A percentile compares a stretch with the other conserved stretches of the same genome.
Evolutionary conservation across 805 yeast genomes (phyloP).

Genomic region (Candida pseudofarinosa): DNA sequence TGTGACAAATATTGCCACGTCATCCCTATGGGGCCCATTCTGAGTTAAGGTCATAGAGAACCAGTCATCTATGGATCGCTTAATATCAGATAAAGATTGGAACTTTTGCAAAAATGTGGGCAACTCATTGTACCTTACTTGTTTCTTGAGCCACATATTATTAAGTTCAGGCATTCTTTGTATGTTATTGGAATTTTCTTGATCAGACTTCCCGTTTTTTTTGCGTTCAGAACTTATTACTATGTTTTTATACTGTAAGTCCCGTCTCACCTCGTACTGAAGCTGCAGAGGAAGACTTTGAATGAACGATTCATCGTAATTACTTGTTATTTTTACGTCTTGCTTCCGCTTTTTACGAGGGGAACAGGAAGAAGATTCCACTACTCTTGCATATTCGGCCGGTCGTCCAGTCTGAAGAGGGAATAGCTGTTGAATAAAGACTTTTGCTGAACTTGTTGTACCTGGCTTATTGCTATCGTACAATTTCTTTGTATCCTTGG

Average conservation of each 20-base stretch:
- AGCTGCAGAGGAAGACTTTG: conserved; percentile 37
- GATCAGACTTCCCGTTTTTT: too few species aligned
- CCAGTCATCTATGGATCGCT: conserved; percentile 22
- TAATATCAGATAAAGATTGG: conserved; percentile 11
- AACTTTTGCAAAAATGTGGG: conserved; percentile 14
- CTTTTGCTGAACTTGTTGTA: conserved; percentile 15
- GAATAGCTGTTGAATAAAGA: conserved; percentile 33
- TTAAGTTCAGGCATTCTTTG: conserved; percentile 7
- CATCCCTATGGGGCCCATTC: conserved; percentile 34
- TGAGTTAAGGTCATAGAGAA: conserved; percentile 21
- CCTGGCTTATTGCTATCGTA: neutral
- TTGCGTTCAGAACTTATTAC: too few species aligned
- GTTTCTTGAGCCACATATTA: neutral
- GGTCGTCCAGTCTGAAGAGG: conserved; percentile 28
- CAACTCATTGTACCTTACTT: neutral
- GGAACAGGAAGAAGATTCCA: conserved; percentile 26
- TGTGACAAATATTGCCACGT: conserved; percentile 17
- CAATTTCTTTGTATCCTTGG: neutral
- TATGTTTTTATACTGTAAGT: conserved; percentile 28
- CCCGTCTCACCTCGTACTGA: conserved; percentile 32
- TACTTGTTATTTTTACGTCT: conserved; percentile 6
- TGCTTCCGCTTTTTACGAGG: conserved; percentile 6
- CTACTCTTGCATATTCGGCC: conserved; percentile 27
- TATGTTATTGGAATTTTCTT: conserved; percentile 13
- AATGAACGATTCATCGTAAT: conserved; percentile 32